Evolutionary conservation across 179 eudicot species (phyloP), one percentile per base, ranked within the genome.

Genomic region (Spergularia azorica): DNA sequence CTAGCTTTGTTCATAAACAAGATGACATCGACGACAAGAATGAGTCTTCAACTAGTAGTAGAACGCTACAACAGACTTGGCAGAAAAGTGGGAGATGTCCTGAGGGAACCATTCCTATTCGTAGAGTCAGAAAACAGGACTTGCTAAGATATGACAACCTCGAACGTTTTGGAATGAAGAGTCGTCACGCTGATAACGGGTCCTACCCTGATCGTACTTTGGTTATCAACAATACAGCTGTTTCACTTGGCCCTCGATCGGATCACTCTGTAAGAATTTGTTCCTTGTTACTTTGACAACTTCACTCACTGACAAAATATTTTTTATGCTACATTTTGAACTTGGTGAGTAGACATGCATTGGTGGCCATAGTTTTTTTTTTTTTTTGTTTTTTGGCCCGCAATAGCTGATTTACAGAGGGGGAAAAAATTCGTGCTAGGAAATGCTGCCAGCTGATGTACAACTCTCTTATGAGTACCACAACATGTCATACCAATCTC

Each of bases 51-150:
- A 21, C 21, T 21, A 54, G 77, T 18, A 63, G 43, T n/a, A 77
- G 55, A 3, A 70, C 61, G 52, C 71, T 81, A 16, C 73, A 81
- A 77, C 96, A 91, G 63, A 48, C 78, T 43, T 91, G 96, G 96
- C 86, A 77, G 9, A 85, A 64, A 79, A 86, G 71, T 65, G 93
- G 91, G 65, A 87, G 77, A 48, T 91, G 96, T 79, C 93, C 96
- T 0, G 51, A 83, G 48, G 91, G 90, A 70, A 88, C 93, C 41
- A 76, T 89, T 17, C 93, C 96, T 17, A 79, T 89, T 14, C 85
- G 90, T 51, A 81, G 91, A 80, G 79, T 70, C 16, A 79, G 67
- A 52, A 80, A 83, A 65, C 62, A 79, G 70, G 74, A 79, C 72
- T 43, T 79, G 50, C 66, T 71, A 41, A 75, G 80, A 75, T 70